Percentiles rank a stretch among this genome's conserved stretches.
phyloP scores from a whole-genome alignment of 345 rosid genomes.

The Acer campestre region DNA sequence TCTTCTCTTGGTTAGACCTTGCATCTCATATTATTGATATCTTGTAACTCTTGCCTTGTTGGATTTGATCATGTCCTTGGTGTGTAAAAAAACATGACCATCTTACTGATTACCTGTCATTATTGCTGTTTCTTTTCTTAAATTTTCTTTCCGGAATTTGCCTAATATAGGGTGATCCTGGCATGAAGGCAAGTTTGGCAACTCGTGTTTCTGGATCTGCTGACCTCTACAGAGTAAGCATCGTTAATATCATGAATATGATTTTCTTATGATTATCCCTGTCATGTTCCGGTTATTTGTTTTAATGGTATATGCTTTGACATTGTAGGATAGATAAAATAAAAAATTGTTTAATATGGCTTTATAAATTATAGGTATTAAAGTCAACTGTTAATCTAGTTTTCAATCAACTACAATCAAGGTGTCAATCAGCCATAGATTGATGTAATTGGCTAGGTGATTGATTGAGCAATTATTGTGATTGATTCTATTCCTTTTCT shows the following conservation, averaged over 20 bases:
- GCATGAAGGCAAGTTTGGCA: constrained; percentile 91
- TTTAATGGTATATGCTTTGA: constrained; percentile 2
- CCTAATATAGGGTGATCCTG: constrained; percentile 72
- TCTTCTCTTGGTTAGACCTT: background rate
- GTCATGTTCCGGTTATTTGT: background rate
- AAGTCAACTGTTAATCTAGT: too few species aligned
- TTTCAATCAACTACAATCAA: too few species aligned
- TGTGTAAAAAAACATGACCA: too few species aligned
- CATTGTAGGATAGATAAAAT: background rate
- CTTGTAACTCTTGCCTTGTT: too few species aligned
- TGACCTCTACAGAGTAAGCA: constrained; percentile 71
- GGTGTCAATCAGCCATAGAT: too few species aligned
- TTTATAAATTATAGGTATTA: background rate
- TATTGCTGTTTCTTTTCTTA: constrained; percentile 2
- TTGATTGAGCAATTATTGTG: too few species aligned
- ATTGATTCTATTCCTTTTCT: too few species aligned
- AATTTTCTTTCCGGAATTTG: constrained; percentile 2
- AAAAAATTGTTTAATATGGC: background rate
- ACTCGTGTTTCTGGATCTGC: constrained; percentile 91
- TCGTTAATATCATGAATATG: constrained; percentile 16
- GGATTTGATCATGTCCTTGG: background rate
- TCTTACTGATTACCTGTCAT: background rate
- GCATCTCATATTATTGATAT: too few species aligned
- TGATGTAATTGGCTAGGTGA: too few species aligned
- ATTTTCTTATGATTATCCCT: background rate